Evolutionary conservation across 305 asterid genomes (phyloP), one percentile per base, ranked within the genome.

Genomic region (Fraxinus ornus): DNA sequence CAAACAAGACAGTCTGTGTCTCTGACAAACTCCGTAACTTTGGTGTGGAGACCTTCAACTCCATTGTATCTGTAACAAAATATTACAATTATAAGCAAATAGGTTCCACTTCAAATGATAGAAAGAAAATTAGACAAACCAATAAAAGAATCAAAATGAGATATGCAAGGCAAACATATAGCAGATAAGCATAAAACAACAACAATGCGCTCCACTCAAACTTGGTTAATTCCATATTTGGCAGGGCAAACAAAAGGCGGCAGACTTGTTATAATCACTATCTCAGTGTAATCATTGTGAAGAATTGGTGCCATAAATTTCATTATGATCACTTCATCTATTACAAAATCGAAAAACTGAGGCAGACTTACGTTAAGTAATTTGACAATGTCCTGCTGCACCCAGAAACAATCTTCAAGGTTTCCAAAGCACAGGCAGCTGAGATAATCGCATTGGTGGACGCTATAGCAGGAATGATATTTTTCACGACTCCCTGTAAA

Each of bases 391-490:
- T 81, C 87, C 93, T 94, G 94, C 98, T 94, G 91, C 98, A 96
- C 84, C 97, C 99, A 81, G 98, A 93, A 75, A 92, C 96, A 81
- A 97, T 86, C 90, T 97, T 97, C 92, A 97, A 88, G 89, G 99
- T 91, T 85, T 97, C 99, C 93, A 97, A 85, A 86, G 99, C 91
- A 88, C 99, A 97, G 35, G 98, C 95, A 82, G 98, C 98, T 57
- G 98, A 97, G 88, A 97, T 93, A 44, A 97, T 93, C 62, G 99
- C 99, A 84, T 94, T 97, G 32, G 98, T 94, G 55, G 99, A 97
- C 83, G 98, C 99, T 86, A 93, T 97, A 60, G 99, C 99, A 80
- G 98, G 99, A 88, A 97, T 94, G 22, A 97, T 97, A 88, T 94
- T 97, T 90, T 97, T 97, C 83, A 97, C 99, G 85, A 97, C 99